Base-by-base conservation (phyloP, 2,329 filamentous ascomycete species). In the Arthrobotrys pseudoclavata region DNA sequence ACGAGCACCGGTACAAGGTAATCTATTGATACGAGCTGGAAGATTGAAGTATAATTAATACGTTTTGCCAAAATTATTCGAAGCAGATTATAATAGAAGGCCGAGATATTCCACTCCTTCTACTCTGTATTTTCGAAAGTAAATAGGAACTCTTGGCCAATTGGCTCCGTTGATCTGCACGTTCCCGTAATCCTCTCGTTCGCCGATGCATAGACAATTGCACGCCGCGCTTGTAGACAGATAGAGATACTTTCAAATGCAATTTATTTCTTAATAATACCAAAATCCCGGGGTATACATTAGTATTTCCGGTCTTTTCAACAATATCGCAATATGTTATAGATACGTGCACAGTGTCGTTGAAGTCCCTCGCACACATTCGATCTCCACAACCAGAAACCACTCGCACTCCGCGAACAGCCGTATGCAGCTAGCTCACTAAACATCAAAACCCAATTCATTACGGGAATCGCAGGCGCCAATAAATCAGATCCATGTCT, bases 1-100 rank as follows among this genome's bases (percentile, higher is more conserved):
- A 72, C 69, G 60, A 60, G 29, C 40, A 18, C 34, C 20, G 24
- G 24, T 34, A 40, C 68, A 57, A 60, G 60, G 37, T 26, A 72
- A 60, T 37, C 60, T 53, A 50, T 37, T 40, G 48, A 71, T 71
- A 64, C 68, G 60, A 66, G 61, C 60, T 24, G 20, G 48, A 10
- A 40, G 52, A 42, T 15, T 4, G 12, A 24, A 42, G 34, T 34
- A 18, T 24, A 20, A 13, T 15, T 15, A 22, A 34, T 15, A 12
- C 22, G 6, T 47, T 34, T 34, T 63, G 42, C 42, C 42, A 50
- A 53, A 48, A 48, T 60, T 40, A 57, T 29, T 66, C 37, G 37
- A 72, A 66, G 60, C 22, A 48, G 57, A 55, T n/a, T n/a, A n/a
- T 40, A 29, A 18, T 40, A 42, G 34, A 60, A 60, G 53, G 7